A percentile compares a stretch with the other conserved stretches of the same genome.
Conservation (phyloP, 2,329 filamentous ascomycete species). For the Ophiobolus disseminans region DNA sequence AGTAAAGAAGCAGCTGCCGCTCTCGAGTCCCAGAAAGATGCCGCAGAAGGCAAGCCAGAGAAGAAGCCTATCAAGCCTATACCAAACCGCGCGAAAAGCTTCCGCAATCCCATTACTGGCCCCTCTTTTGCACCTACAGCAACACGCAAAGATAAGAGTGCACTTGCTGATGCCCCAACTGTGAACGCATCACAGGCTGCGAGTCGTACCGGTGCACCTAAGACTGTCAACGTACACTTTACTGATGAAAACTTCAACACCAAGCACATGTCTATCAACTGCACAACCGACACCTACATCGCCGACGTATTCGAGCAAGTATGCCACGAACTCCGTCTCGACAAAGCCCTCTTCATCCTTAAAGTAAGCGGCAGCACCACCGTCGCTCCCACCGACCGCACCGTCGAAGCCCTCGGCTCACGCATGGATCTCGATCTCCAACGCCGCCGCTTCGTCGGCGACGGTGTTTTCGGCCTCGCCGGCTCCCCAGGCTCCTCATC, state of each 20-base stretch:
- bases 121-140: constrained; percentile 57
- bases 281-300: constrained; percentile 83
- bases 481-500: constrained; percentile 74
- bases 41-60: constrained; percentile 24
- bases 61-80: constrained; percentile 31
- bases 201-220: constrained; percentile 71
- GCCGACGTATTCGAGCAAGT: constrained; percentile 81
- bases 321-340: constrained; percentile 77
- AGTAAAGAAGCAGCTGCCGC: constrained; percentile 59
- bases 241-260: constrained; percentile 72
- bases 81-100: constrained; percentile 51
- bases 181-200: constrained; percentile 53
- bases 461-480: constrained; percentile 72
- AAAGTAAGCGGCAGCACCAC: constrained; percentile 78
- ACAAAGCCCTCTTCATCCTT: constrained; percentile 80
- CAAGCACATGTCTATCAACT: constrained; percentile 74
- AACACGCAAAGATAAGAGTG: constrained; percentile 55
- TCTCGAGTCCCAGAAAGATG: constrained; percentile 28
- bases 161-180: constrained; percentile 53
- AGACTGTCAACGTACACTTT: constrained; percentile 75
- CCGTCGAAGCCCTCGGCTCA: constrained; percentile 78
- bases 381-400: constrained; percentile 77
- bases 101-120: constrained; percentile 59
- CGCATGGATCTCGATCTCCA: constrained; percentile 77
- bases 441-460: constrained; percentile 76